Base-by-base conservation (phyloP, 768 basidiomycete genomes). In the Fomitopsis serialis region DNA sequence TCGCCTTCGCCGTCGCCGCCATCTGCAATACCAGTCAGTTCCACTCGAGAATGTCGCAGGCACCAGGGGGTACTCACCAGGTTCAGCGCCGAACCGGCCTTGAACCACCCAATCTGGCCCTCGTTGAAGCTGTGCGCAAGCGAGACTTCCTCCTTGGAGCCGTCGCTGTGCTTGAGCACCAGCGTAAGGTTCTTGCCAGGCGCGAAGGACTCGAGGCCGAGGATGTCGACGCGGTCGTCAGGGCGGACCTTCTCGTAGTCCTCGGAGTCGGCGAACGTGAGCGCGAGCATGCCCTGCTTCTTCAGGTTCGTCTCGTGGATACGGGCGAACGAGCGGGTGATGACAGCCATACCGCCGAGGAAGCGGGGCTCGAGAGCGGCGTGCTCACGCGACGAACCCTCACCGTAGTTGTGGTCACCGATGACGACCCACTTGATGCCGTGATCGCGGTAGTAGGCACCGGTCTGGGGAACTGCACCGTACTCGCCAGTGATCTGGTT, bases 291-390 rank as follows among this genome's bases (percentile, higher is more conserved):
- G 63, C 94, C 94, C 77, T 98, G 95, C 83, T 98, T 98, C 88
- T 98, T 98, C 83, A 94, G 75, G 79, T 95, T 94, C 67, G 92
- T 92, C 77, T 91, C 94, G 74, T 96, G 95, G 74, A 98, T 98
- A 73, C 95, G 92, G 50, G 95, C 95, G 72, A 98, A 98, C 32
- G 91, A 94, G 69, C 93, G 84, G 68, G 88, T 89, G 71, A 99
- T 95, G 77, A 98, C 90, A 25, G 96, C 96, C 53, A 93, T 79
- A 58, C 95, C 96, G 56, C 93, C 94, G 54, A 97, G 87, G 82
- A 82, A 97, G 48, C 94, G 87, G 23, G 94, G 94, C 72, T 96
- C 94, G 51, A 97, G 87, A 23, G 94, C 94, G 60, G 96, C 96
- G 72, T 97, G 95, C 73, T 98, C 95, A 70, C 95, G 93, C 52